Conservation (phyloP, 108 stramenopile species). For the Phaeodactylum tricornutum region DNA sequence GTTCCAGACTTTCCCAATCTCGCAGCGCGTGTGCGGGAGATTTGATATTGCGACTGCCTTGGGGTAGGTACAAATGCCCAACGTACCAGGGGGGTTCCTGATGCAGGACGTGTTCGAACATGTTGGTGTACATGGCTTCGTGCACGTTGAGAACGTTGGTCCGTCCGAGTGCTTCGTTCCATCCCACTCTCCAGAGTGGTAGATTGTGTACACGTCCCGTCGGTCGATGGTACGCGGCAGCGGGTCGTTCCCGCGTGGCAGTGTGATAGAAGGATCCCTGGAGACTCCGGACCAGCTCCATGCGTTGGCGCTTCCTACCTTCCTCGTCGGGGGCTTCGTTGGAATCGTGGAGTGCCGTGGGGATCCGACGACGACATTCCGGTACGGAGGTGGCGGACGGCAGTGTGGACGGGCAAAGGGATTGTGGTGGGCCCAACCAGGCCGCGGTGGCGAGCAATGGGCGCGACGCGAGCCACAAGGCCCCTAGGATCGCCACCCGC, state of each 20-base stretch:
- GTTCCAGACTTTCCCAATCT: background rate
- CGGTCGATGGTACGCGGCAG: background rate
- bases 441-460: too few relatives aligned
- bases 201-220: constrained; percentile 38
- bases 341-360: too few relatives aligned
- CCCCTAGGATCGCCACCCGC: too few relatives aligned
- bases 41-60: background rate
- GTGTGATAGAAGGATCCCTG: background rate
- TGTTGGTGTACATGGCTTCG: constrained; percentile 61
- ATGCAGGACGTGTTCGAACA: constrained; percentile 54
- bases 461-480: too few relatives aligned
- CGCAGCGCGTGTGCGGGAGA: constrained; percentile 1
- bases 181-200: constrained; percentile 55
- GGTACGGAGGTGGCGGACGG: too few relatives aligned
- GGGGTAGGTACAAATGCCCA: constrained; percentile 57
- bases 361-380: too few relatives aligned
- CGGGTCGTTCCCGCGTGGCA: too few relatives aligned
- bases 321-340: too few relatives aligned
- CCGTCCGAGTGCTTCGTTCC: constrained; percentile 70
- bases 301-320: too few relatives aligned
- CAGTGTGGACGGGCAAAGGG: too few relatives aligned
- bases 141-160: constrained; percentile 67
- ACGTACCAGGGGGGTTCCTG: constrained; percentile 33
- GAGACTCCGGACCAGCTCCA: too few relatives aligned
- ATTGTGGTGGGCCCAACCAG: too few relatives aligned